These are phyloP conservation scores for Rhododendron ferrugineum DNA, from an alignment of 148 eudicot species.

Conservation along the genomic window DNA sequence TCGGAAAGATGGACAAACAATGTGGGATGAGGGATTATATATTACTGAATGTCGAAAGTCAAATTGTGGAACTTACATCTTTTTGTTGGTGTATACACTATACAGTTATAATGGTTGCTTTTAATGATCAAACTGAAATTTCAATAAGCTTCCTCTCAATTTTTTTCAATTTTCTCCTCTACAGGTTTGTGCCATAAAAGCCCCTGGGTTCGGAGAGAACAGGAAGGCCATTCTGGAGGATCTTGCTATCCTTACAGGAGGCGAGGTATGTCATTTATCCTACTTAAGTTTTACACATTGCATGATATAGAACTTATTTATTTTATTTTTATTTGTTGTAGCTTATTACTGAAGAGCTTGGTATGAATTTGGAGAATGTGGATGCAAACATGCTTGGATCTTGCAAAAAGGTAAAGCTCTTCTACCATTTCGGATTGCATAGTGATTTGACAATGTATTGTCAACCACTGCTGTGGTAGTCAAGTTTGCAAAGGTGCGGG, in stretches of 20 bases:
- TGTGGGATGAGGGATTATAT: neutral
- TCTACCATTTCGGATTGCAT: neutral
- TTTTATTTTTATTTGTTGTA: slow-evolving; percentile 10
- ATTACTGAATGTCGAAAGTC: neutral
- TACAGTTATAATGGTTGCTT: neutral
- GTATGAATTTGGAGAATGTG: slow-evolving; percentile 77
- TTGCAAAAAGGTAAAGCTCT: slow-evolving; percentile 65
- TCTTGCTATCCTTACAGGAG: slow-evolving; percentile 86
- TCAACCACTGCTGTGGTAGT: neutral
- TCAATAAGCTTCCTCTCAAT: neutral
- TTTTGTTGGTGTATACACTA: neutral
- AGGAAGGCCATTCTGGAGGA: slow-evolving; percentile 79
- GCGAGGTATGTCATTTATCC: slow-evolving; percentile 38
- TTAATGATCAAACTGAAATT: neutral
- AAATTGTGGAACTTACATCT: neutral
- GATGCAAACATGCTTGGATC: slow-evolving; percentile 74
- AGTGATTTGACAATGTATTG: neutral
- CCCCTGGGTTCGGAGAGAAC: slow-evolving; percentile 95
- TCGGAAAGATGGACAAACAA: neutral
- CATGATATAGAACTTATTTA: neutral
- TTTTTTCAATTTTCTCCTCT: neutral
- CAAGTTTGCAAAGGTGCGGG: neutral
- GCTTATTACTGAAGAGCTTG: slow-evolving; percentile 93
- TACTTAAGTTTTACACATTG: neutral
- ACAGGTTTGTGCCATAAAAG: slow-evolving; percentile 89